These are phyloP conservation scores for Friedmanniomyces simplex DNA, from an alignment of 495 filamentous ascomycete species.

Conservation along the genomic window DNA sequence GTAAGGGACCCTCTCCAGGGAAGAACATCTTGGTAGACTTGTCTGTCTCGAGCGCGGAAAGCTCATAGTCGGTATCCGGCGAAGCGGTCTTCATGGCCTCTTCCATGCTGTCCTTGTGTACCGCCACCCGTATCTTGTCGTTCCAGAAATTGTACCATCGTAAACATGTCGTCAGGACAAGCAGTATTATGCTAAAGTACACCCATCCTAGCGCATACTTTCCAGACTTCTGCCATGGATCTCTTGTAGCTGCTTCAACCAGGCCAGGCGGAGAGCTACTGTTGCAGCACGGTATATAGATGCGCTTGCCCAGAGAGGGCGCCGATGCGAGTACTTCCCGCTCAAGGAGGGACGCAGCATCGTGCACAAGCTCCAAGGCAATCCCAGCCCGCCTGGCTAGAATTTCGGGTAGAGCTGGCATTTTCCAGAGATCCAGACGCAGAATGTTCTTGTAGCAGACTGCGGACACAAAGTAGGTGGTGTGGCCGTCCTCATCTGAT, in stretches of 20 bases:
- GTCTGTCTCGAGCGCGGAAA: constrained; percentile 58
- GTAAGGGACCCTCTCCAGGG: constrained; percentile 43
- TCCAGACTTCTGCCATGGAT: constrained; percentile 69
- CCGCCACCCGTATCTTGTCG: constrained; percentile 75
- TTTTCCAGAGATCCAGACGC: background rate
- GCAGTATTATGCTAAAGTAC: constrained; percentile 67
- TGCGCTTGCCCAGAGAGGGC: constrained; percentile 52
- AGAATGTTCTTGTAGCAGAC: too few species aligned
- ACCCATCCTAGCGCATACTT: constrained; percentile 85
- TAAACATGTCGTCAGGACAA: constrained; percentile 51
- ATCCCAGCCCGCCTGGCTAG: constrained; percentile 24
- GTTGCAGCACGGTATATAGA: constrained; percentile 59
- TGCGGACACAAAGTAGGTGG: too few species aligned
- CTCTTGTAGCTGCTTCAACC: constrained; percentile 60
- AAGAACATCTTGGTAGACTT: constrained; percentile 62
- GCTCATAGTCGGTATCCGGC: constrained; percentile 57
- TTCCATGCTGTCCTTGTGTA: constrained; percentile 64
- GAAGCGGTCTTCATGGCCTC: constrained; percentile 42
- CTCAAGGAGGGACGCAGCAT: constrained; percentile 19
- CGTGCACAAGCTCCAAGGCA: constrained; percentile 21
- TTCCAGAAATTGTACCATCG: constrained; percentile 76
- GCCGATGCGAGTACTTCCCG: constrained; percentile 20
- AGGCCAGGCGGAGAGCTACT: constrained; percentile 55
- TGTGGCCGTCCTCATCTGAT: too few species aligned
- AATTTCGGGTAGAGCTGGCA: constrained; percentile 28